Conservation (phyloP, 2,329 filamentous ascomycete species). For the Colletotrichum sp. region DNA sequence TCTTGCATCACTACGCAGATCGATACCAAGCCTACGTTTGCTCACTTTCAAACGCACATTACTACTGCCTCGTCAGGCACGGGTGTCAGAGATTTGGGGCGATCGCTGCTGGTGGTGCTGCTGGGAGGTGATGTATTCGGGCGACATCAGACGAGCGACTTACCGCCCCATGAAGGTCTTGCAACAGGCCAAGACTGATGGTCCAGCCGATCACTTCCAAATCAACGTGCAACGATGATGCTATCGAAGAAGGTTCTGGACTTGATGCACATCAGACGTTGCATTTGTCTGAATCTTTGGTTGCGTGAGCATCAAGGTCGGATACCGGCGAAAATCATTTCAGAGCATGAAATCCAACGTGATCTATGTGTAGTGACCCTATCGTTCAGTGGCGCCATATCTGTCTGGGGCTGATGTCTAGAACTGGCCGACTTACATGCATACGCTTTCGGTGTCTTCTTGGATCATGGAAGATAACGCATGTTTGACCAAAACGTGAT, state of each 20-base stretch:
- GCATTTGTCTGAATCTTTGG: neutral
- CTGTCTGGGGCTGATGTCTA: neutral
- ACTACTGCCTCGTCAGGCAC: neutral
- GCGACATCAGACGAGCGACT: neutral
- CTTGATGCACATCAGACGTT: neutral
- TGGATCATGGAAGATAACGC: neutral
- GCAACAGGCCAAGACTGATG: neutral
- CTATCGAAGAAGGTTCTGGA: neutral
- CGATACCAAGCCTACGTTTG: neutral
- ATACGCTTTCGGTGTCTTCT: neutral
- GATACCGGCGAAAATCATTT: neutral
- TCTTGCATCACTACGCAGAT: constrained; percentile 13
- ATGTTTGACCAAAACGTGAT: neutral
- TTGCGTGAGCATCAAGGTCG: neutral
- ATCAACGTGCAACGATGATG: neutral
- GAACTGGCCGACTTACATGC: neutral
- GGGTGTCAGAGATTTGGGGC: neutral
- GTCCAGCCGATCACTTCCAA: neutral
- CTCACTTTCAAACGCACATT: neutral
- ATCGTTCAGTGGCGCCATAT: neutral
- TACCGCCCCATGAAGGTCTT: neutral
- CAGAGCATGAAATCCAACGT: neutral
- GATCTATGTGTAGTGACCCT: neutral
- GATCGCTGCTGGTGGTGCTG: neutral
- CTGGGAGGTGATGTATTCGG: neutral